Evolutionary conservation across 1,284 basidiomycete genomes (phyloP).

Genomic region (Megacollybia platyphylla): DNA sequence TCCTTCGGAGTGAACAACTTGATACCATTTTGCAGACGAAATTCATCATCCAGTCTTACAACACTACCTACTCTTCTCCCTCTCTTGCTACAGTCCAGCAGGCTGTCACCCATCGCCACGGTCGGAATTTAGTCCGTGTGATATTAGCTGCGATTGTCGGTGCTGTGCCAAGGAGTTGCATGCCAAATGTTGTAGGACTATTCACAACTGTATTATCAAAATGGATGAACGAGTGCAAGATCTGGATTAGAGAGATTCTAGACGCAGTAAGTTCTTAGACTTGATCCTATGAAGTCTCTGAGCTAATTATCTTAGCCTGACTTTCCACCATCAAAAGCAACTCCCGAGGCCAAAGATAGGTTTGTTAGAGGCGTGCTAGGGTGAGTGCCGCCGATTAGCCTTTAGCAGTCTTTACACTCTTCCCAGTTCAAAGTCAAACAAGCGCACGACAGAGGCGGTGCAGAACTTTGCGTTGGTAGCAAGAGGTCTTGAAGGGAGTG

Average conservation of each 20-base stretch:
- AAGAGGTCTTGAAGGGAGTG: slow-evolving; percentile 63
- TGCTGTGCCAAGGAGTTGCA: slow-evolving; percentile 71
- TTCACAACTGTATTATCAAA: slow-evolving; percentile 53
- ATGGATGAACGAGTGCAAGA: slow-evolving; percentile 36
- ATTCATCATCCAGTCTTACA: slow-evolving; percentile 48
- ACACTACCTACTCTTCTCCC: slow-evolving; percentile 28
- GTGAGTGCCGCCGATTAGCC: slow-evolving; percentile 24
- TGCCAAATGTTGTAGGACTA: slow-evolving; percentile 73
- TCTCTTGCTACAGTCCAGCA: slow-evolving; percentile 12
- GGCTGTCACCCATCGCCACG: slow-evolving; percentile 46
- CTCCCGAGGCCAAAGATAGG: slow-evolving; percentile 58
- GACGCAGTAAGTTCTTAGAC: slow-evolving; percentile 39
- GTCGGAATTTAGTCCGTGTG: slow-evolving; percentile 57
- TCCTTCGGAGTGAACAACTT: too few relatives aligned
- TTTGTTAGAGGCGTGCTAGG: slow-evolving; percentile 64
- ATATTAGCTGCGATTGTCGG: slow-evolving; percentile 70
- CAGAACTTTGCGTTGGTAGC: slow-evolving; percentile 67
- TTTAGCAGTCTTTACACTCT: slow-evolving; percentile 2
- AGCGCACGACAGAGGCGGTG: slow-evolving; percentile 57
- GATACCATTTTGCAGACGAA: slow-evolving; percentile 26
- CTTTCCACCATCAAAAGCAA: slow-evolving; percentile 54
- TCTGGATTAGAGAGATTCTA: slow-evolving; percentile 65
- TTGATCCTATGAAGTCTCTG: background rate
- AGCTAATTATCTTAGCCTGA: slow-evolving; percentile 29
- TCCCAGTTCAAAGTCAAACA: slow-evolving; percentile 46